Base-by-base conservation (phyloP, 176 grass and related monocot genomes). In the Avena sativa region DNA sequence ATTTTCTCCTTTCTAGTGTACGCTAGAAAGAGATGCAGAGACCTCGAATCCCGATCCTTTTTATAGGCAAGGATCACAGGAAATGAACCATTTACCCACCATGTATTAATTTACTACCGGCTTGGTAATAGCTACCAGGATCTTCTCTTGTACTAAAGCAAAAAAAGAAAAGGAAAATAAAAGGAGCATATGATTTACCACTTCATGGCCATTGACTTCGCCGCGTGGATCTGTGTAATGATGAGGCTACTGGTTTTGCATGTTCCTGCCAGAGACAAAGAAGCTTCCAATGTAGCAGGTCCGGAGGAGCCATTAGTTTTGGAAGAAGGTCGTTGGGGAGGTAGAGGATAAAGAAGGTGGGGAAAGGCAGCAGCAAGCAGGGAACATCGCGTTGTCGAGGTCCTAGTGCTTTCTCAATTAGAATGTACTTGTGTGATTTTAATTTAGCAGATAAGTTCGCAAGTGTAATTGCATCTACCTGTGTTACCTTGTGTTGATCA, bases 231-330 rank as follows among this genome's bases (percentile, higher is more conserved):
- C 8, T 88, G 83, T 47, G 50, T 88, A 59, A 92, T 97, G 94
- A 94, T 86, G 19, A 25, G 25, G 25, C 48, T 89, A 19, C 76
- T 92, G 38, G 72, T 91, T 56, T 90, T 90, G 90, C 65, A 83
- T 94, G 36, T 89, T 94, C 80, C 44, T 97, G 40, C 94, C 90
- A 11, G 94, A 97, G 84, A 94, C 94, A 9, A 97, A 92, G 94
- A 87, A 85, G 76, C 26, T 97, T 51, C 94, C 92, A 10, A 81
- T 97, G 88, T 92, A 94, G 86, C 83, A 94, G 79, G 36, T 94
- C 17, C 94, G 92, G 92, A 85, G 34, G 83, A 71, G 60, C 46
- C 90, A 94, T 83, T 88, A 90, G 88, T 94, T 97, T 71, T 97
- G 92, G 94, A 94, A 94, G 80, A 89, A 68, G 58, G 76, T 90